Conservation (phyloP, 768 basidiomycete species). For the Trametes villosa region DNA sequence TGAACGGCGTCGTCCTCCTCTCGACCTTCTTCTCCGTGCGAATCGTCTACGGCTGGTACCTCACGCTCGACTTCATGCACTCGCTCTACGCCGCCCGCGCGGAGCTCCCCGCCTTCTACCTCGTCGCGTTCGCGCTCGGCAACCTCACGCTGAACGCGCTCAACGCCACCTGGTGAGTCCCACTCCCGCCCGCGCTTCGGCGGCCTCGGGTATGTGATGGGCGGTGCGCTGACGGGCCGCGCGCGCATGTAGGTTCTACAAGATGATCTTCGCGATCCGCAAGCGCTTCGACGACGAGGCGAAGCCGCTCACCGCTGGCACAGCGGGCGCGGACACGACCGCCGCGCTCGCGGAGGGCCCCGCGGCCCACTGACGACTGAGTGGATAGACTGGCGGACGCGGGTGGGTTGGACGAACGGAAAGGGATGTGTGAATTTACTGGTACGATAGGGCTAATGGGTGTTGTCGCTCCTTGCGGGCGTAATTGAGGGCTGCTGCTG, state of each 20-base stretch:
- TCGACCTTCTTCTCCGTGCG: conserved; percentile 70
- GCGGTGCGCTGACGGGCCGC: not conserved
- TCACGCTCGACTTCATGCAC: conserved; percentile 50
- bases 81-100: conserved; percentile 60
- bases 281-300: conserved; percentile 55
- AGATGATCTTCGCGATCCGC: conserved; percentile 69
- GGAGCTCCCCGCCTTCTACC: conserved; percentile 52
- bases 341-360: not conserved
- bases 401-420: not conserved
- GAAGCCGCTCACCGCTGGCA: conserved; percentile 18
- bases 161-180: conserved; percentile 74
- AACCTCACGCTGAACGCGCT: conserved; percentile 71
- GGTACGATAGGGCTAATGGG: conserved; percentile 18
- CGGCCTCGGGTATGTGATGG: not conserved
- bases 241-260: conserved; percentile 59
- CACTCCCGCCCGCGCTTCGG: not conserved
- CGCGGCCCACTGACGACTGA: not conserved
- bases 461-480: not conserved
- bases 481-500: not conserved
- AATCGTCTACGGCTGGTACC: conserved; percentile 68
- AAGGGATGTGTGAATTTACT: not conserved
- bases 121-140: conserved; percentile 58
- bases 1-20: conserved; percentile 74
- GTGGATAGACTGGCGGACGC: not conserved
- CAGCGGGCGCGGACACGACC: not conserved